phyloP scores from a whole-genome alignment of 78 protist genomes.

The Dictyostelium citrinum region DNA sequence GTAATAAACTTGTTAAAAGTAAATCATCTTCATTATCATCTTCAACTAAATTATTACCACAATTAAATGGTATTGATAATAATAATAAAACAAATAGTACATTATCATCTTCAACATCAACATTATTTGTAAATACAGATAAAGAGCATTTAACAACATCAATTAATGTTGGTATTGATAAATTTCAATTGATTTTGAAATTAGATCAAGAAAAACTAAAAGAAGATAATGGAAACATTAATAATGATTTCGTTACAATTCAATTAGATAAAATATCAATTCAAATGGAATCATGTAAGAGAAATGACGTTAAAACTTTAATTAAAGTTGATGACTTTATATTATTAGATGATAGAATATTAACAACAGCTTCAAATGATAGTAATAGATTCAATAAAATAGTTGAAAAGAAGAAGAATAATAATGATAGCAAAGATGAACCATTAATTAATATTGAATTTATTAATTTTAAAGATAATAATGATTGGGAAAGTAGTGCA shows the following conservation, averaged over 20 bases:
- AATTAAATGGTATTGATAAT: neutral
- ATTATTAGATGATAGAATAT: neutral
- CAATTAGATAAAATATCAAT: neutral
- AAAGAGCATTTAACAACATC: neutral
- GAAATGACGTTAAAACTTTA: neutral
- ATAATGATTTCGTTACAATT: conserved; percentile 1
- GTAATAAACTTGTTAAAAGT: neutral
- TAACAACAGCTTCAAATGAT: neutral
- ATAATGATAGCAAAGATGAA: neutral
- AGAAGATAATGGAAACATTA: neutral
- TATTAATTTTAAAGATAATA: neutral
- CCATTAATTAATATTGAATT: neutral
- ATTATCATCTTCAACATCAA: neutral
- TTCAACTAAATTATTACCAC: neutral
- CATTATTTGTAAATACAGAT: conserved; percentile 1
- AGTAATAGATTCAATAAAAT: neutral
- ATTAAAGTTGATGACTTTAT: neutral
- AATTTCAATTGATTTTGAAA: neutral
- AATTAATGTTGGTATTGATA: neutral
- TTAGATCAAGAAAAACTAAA: neutral
- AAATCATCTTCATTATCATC: neutral
- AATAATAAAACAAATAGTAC: neutral
- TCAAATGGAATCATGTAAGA: neutral
- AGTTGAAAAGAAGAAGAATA: neutral
- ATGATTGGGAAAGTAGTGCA: conserved; percentile 18